Conservation (phyloP, 768 basidiomycete species). For the Wakefieldia striispora region DNA sequence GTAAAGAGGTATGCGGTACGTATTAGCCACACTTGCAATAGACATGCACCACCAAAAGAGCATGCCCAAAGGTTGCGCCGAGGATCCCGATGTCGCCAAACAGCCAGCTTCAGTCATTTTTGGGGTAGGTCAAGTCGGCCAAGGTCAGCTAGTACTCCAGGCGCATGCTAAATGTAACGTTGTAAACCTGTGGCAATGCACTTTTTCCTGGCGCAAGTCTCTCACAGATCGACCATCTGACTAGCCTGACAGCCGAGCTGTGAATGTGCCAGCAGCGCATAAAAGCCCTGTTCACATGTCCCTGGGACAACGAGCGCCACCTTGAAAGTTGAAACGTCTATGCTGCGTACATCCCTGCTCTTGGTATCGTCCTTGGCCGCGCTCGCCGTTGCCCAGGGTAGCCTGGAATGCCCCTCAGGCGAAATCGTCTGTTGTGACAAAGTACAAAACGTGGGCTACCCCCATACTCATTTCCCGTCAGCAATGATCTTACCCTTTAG, state of each 20-base stretch:
- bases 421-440: conserved; percentile 11
- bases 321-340: conserved; percentile 2
- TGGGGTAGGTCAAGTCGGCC: too few relatives aligned
- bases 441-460: conserved; percentile 9
- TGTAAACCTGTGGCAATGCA: not conserved
- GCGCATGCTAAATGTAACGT: too few relatives aligned
- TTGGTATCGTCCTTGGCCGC: conserved; percentile 2
- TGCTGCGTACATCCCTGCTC: conserved; percentile 4
- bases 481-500: not conserved
- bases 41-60: too few relatives aligned
- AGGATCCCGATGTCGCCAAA: too few relatives aligned
- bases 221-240: not conserved
- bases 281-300: not conserved
- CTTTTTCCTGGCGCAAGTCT: not conserved
- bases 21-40: too few relatives aligned
- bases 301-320: not conserved
- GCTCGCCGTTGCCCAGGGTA: conserved; percentile 6
- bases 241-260: not conserved
- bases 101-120: too few relatives aligned
- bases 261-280: not conserved
- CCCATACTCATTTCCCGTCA: not conserved
- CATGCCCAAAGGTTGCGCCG: too few relatives aligned
- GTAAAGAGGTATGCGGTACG: too few relatives aligned
- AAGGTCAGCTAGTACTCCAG: too few relatives aligned
- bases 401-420: conserved; percentile 5